Evolutionary conservation across 78 protist species (phyloP), one percentile per base, ranked within the genome.

Genomic region (Tieghemostelium lacteum): DNA sequence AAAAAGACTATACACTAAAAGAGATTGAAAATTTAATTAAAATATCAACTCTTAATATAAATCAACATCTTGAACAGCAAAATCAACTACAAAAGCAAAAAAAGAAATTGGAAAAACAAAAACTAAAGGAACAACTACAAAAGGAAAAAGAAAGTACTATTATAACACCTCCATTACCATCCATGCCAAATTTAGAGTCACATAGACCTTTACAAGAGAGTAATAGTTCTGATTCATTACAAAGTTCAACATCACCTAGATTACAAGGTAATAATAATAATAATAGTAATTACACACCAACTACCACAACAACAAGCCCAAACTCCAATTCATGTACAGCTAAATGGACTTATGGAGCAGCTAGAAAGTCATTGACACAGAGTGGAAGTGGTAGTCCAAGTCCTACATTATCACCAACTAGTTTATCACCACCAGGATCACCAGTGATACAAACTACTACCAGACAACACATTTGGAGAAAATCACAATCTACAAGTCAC

Each of bases 331-430:
- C 52, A 10, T 6, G 52, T 14, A 45, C n/a, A 14, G 10, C 6
- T 14, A 45, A 6, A 45, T 45, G 52, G 52, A 45, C 52, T 10
- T 14, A 45, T 45, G 52, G 52, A 45, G 52, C 10, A 45, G 6
- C 6, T 45, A 10, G 10, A 6, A 10, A 10, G 10, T 6, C 52
- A 45, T 14, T 45, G 52, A 45, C 6, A 45, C 6, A 10, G 10
- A 45, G n/a, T 10, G n/a, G 10, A 14, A 45, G 52, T 45, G 10
- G 10, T 45, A 45, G 10, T 10, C n/a, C 6, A 36, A 58, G 71
- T 7, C 29, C 70, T 22, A 39, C 71, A 37, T 49, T 24, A 40
- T 64, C 57, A 16, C 61, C 65, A 49, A 66, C 88, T 24, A 12
- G 69, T 5, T 52, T 60, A 19, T 6, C 36, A 1, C 6, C 63